These are phyloP conservation scores for Candolleomyces efflorescens DNA, from an alignment of 768 basidiomycete genomes.

Conservation along the genomic window DNA sequence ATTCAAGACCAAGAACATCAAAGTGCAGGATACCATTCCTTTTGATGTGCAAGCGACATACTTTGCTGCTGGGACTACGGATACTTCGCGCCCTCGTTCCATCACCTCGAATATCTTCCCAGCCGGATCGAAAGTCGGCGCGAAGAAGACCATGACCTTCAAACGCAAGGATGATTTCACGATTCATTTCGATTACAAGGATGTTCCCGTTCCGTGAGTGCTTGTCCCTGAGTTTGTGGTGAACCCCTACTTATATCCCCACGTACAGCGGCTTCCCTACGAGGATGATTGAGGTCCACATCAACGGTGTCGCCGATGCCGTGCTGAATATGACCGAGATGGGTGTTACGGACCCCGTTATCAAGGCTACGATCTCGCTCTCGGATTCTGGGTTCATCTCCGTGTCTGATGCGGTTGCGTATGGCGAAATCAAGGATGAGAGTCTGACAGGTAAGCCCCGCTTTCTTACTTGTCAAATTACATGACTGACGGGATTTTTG, in stretches of 20 bases:
- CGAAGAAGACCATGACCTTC: conserved; percentile 84
- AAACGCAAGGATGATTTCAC: conserved; percentile 82
- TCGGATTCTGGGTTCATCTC: conserved; percentile 86
- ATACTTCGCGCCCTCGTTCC: conserved; percentile 52
- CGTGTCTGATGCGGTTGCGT: conserved; percentile 73
- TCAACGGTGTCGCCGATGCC: conserved; percentile 72
- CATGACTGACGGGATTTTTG: neutral
- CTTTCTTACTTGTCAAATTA: neutral
- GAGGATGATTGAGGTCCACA: conserved; percentile 67
- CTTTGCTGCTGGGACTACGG: conserved; percentile 52
- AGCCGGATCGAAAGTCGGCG: conserved; percentile 66
- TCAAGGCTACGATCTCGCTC: conserved; percentile 80
- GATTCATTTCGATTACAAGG: conserved; percentile 76
- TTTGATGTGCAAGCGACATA: conserved; percentile 82
- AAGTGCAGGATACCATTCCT: conserved; percentile 66
- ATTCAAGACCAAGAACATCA: conserved; percentile 95
- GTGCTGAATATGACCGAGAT: conserved; percentile 79
- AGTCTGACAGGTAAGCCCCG: conserved; percentile 59
- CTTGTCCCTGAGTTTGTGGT: neutral
- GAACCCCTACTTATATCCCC: neutral
- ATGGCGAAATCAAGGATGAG: conserved; percentile 80
- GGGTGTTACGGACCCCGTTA: conserved; percentile 75
- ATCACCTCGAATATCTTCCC: conserved; percentile 80
- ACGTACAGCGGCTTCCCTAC: conserved; percentile 60
- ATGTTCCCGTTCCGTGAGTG: conserved; percentile 55